Evolutionary conservation across 2,329 filamentous ascomycete species (phyloP).

Genomic region (Endocalyx cinctus): DNA sequence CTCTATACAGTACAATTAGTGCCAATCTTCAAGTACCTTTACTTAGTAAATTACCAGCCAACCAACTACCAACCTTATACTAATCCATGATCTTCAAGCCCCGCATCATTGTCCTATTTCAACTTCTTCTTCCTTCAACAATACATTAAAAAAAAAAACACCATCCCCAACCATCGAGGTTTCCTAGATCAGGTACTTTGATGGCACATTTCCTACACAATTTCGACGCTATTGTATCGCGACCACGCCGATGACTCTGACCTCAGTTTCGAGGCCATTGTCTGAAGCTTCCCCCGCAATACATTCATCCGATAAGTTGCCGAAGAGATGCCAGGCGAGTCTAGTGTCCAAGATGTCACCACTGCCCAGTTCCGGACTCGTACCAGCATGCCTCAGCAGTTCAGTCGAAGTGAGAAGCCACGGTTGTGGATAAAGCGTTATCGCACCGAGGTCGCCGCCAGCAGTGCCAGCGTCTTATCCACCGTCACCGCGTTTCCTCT

Average conservation of each 20-base stretch:
- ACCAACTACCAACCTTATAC: constrained; percentile 9
- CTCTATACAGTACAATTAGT: too few relatives aligned
- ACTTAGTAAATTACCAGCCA: too few relatives aligned
- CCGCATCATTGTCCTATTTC: constrained; percentile 15
- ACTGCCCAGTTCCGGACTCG: constrained; percentile 35
- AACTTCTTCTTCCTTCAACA: constrained; percentile 5
- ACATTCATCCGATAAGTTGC: too few relatives aligned
- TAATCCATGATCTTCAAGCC: constrained; percentile 6
- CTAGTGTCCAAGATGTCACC: constrained; percentile 37
- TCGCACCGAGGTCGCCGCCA: constrained; percentile 75
- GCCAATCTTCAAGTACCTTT: too few relatives aligned
- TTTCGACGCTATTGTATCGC: constrained; percentile 43
- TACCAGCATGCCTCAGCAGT: constrained; percentile 40
- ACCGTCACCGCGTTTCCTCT: constrained; percentile 80
- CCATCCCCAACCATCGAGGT: constrained; percentile 17
- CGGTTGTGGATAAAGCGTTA: constrained; percentile 66
- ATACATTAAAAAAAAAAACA: constrained; percentile 1
- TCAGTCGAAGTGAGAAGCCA: constrained; percentile 27
- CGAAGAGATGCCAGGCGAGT: constrained; percentile 35
- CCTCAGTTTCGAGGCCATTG: constrained; percentile 45
- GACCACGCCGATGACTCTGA: constrained; percentile 58
- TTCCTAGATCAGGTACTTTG: constrained; percentile 33
- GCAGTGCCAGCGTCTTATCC: constrained; percentile 70
- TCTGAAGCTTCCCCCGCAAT: constrained; percentile 39
- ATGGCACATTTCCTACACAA: constrained; percentile 50